Evolutionary conservation across 2,329 filamentous ascomycete species (phyloP).

Genomic region (Penicillium verrucosum): DNA sequence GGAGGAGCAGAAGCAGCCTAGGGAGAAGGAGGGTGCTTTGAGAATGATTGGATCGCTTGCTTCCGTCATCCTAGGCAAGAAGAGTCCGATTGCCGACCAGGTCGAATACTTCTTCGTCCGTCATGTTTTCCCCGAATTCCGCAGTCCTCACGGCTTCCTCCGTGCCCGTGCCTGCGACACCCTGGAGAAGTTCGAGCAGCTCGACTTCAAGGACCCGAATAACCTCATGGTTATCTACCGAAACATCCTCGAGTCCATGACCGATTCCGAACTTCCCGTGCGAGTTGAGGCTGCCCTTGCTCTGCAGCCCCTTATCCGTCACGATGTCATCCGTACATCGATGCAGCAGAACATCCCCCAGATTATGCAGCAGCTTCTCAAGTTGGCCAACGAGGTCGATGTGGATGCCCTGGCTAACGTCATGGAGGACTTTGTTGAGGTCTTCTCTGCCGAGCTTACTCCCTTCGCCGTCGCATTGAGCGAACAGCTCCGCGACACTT

Average conservation of each 20-base stretch:
- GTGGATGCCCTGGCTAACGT: constrained; percentile 96
- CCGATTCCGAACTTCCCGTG: constrained; percentile 87
- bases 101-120: constrained; percentile 98
- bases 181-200: constrained; percentile 94
- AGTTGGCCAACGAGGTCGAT: constrained; percentile 95
- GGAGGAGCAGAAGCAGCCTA: constrained; percentile 85
- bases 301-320: constrained; percentile 89
- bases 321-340: constrained; percentile 87
- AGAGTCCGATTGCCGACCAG: constrained; percentile 95
- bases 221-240: constrained; percentile 96
- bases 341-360: constrained; percentile 98
- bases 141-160: constrained; percentile 85
- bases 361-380: constrained; percentile 98
- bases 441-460: constrained; percentile 94
- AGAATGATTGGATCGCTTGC: constrained; percentile 96
- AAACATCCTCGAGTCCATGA: constrained; percentile 96
- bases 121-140: constrained; percentile 97
- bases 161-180: constrained; percentile 94
- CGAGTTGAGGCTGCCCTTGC: constrained; percentile 91
- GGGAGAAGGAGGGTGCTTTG: constrained; percentile 93
- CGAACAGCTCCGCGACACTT: constrained; percentile 93
- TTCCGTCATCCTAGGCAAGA: constrained; percentile 92
- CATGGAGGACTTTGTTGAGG: constrained; percentile 99
- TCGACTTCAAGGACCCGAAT: constrained; percentile 94
- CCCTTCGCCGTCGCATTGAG: constrained; percentile 95